Evolutionary conservation across 2,329 filamentous ascomycete genomes (phyloP).

Genomic region (Aspergillus japonicus): DNA sequence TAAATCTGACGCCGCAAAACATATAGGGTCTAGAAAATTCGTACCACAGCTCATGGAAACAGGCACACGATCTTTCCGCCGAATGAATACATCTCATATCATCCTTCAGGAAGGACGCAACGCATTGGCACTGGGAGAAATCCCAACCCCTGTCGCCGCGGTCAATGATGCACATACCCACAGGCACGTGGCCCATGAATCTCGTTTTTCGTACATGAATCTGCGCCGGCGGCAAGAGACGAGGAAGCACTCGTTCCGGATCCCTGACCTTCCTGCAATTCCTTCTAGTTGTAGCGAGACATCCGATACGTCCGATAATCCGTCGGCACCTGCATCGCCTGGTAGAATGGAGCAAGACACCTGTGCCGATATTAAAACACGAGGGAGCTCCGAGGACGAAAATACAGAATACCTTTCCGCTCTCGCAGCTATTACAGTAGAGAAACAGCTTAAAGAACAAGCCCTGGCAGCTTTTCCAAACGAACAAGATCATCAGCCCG

Average conservation of each 20-base stretch:
- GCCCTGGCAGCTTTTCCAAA: constrained; percentile 51
- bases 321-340: constrained; percentile 14
- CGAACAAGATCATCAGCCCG: constrained; percentile 46
- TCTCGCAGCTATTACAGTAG: constrained; percentile 74
- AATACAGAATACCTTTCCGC: constrained; percentile 75
- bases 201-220: neutral
- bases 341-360: constrained; percentile 32
- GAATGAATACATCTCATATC: neutral
- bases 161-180: neutral
- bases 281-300: neutral
- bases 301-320: neutral
- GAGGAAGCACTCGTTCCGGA: neutral
- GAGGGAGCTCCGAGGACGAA: constrained; percentile 62
- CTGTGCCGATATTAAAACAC: constrained; percentile 48
- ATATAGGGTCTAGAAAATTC: neutral
- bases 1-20: neutral
- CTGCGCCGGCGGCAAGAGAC: neutral
- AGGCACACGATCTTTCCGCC: neutral
- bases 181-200: neutral
- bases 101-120: neutral
- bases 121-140: neutral
- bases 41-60: neutral
- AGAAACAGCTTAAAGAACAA: constrained; percentile 73
- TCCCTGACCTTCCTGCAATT: neutral
- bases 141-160: neutral